Evolutionary conservation across 1,284 basidiomycete genomes (phyloP).

Genomic region (Ceratobasidium sp.): DNA sequence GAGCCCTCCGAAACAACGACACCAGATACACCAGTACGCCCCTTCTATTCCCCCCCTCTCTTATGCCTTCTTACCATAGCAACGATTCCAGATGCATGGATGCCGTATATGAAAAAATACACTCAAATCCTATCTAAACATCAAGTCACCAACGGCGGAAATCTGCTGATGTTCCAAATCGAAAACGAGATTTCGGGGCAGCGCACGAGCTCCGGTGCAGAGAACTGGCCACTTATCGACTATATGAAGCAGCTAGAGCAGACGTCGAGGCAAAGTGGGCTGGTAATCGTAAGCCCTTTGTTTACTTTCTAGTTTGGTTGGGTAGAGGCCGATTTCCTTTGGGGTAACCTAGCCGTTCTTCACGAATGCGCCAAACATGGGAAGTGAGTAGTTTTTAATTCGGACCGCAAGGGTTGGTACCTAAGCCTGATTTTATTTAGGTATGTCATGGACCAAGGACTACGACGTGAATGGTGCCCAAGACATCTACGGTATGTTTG

Average conservation of each 20-base stretch:
- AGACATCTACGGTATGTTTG: conserved; percentile 41
- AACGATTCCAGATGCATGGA: conserved; percentile 33
- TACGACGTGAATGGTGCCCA: conserved; percentile 43
- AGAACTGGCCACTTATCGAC: conserved; percentile 44
- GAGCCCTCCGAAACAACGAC: conserved; percentile 45
- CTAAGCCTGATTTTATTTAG: not conserved
- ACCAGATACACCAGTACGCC: conserved; percentile 42
- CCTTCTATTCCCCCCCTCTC: not conserved
- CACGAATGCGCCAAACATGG: conserved; percentile 46
- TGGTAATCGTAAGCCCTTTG: conserved; percentile 28
- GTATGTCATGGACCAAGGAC: conserved; percentile 46
- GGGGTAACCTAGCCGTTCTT: conserved; percentile 33
- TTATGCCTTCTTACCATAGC: not conserved
- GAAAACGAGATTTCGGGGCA: conserved; percentile 45
- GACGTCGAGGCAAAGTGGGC: conserved; percentile 33
- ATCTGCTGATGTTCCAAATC: conserved; percentile 45
- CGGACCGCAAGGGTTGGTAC: not conserved
- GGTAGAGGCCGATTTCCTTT: not conserved
- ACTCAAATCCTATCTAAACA: conserved; percentile 44
- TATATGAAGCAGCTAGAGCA: conserved; percentile 44
- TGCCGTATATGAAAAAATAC: conserved; percentile 45
- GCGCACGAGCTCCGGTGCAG: conserved; percentile 41
- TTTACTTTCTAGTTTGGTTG: not conserved
- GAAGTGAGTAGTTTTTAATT: conserved; percentile 5
- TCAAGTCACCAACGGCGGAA: conserved; percentile 45